Conservation (phyloP, 2,329 filamentous ascomycete species). For the Aspergillus sojae region DNA sequence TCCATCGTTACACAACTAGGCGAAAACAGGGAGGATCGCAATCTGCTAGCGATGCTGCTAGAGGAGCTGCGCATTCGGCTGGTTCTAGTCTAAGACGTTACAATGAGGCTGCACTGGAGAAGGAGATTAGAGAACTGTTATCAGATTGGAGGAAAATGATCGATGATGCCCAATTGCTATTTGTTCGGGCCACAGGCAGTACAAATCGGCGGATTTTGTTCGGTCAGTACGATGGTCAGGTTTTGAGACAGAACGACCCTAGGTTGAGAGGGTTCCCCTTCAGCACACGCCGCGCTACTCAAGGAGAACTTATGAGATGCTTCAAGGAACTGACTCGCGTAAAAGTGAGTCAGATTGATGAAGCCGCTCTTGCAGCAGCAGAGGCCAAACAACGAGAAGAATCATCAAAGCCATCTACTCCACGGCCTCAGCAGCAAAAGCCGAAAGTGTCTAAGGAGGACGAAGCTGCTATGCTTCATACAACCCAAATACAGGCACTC, state of each 20-base stretch:
- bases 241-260: conserved; percentile 76
- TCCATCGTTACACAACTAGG: conserved; percentile 94
- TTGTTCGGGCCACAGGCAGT: conserved; percentile 83
- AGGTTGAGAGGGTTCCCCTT: conserved; percentile 89
- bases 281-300: conserved; percentile 85
- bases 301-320: conserved; percentile 89
- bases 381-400: conserved; percentile 51
- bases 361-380: conserved; percentile 59
- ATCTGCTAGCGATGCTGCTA: conserved; percentile 90
- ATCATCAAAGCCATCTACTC: conserved; percentile 35
- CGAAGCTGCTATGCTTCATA: conserved; percentile 79
- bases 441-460: conserved; percentile 79
- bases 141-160: conserved; percentile 84
- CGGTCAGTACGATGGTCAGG: conserved; percentile 86
- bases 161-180: conserved; percentile 80
- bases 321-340: conserved; percentile 92
- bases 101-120: conserved; percentile 86
- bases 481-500: conserved; percentile 82
- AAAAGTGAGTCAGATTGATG: conserved; percentile 78
- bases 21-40: conserved; percentile 96
- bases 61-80: conserved; percentile 90
- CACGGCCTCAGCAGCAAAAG: conserved; percentile 38
- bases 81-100: conserved; percentile 87
- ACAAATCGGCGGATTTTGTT: conserved; percentile 88
- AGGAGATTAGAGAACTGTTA: conserved; percentile 83